Percentiles rank a stretch among this genome's conserved stretches.
phyloP scores from a whole-genome alignment of 108 stramenopile genomes.

The Nannochloropsis salina region DNA sequence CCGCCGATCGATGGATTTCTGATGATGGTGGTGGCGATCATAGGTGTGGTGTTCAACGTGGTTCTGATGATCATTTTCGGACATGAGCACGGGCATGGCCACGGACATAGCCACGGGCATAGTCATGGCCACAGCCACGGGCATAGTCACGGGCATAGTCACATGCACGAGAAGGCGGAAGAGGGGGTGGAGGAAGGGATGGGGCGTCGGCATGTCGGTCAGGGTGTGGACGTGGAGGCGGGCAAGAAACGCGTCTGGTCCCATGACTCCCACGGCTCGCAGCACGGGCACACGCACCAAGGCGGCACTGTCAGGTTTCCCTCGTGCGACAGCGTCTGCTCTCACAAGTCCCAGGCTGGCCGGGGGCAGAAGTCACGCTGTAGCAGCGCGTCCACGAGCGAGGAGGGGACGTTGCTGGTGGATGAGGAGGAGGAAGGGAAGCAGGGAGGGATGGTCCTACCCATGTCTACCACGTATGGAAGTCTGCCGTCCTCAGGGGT shows the following conservation, averaged over 20 bases:
- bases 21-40: constrained; percentile 72
- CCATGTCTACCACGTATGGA: background rate
- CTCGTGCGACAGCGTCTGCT: background rate
- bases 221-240: background rate
- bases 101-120: constrained; percentile 47
- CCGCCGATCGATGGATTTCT: constrained; percentile 72
- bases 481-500: background rate
- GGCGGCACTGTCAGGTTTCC: background rate
- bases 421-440: background rate
- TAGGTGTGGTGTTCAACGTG: constrained; percentile 88
- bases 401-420: background rate
- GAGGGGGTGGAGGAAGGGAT: background rate
- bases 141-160: constrained; percentile 20
- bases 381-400: background rate
- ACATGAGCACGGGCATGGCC: constrained; percentile 49
- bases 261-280: too few species aligned
- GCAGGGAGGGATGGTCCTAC: background rate
- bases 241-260: background rate
- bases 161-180: constrained; percentile 26
- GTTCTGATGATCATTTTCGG: constrained; percentile 71
- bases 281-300: too few species aligned
- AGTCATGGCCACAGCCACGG: constrained; percentile 44
- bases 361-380: background rate
- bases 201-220: background rate
- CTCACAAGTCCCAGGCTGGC: background rate